phyloP scores from a whole-genome alignment of 192 early-diverging fungal genomes.

The Linderina pennispora region DNA sequence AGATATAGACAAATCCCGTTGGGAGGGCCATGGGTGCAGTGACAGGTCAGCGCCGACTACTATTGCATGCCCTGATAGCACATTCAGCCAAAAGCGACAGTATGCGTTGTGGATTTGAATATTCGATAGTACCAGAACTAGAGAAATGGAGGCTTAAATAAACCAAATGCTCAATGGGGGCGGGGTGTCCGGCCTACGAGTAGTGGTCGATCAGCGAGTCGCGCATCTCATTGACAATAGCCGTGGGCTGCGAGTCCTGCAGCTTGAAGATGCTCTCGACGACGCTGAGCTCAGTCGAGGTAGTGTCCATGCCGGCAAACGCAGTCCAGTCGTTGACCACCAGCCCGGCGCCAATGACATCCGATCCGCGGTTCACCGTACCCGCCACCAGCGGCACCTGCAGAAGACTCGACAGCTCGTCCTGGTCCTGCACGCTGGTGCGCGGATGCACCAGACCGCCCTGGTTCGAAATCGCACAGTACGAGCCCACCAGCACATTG shows the following conservation, averaged over 20 bases:
- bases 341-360: constrained; percentile 93
- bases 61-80: too few species aligned
- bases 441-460: constrained; percentile 95
- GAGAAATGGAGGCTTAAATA: too few species aligned
- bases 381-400: constrained; percentile 98
- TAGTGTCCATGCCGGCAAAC: constrained; percentile 96
- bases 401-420: constrained; percentile 93
- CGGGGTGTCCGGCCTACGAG: constrained; percentile 40
- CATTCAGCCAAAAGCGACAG: too few species aligned
- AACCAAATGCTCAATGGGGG: too few species aligned
- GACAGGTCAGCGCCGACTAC: too few species aligned
- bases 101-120: too few species aligned
- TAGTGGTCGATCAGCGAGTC: constrained; percentile 88
- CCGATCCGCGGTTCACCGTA: constrained; percentile 97
- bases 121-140: too few species aligned
- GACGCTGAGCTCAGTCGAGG: constrained; percentile 92
- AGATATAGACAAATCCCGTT: too few species aligned
- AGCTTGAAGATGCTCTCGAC: constrained; percentile 98
- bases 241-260: constrained; percentile 82
- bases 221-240: constrained; percentile 90
- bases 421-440: constrained; percentile 94
- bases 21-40: too few species aligned
- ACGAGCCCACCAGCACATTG: constrained; percentile 94
- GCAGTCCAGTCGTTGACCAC: constrained; percentile 99
- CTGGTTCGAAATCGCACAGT: constrained; percentile 95